Evolutionary conservation across 768 basidiomycete species (phyloP).

Genomic region (Mycena filopes): DNA sequence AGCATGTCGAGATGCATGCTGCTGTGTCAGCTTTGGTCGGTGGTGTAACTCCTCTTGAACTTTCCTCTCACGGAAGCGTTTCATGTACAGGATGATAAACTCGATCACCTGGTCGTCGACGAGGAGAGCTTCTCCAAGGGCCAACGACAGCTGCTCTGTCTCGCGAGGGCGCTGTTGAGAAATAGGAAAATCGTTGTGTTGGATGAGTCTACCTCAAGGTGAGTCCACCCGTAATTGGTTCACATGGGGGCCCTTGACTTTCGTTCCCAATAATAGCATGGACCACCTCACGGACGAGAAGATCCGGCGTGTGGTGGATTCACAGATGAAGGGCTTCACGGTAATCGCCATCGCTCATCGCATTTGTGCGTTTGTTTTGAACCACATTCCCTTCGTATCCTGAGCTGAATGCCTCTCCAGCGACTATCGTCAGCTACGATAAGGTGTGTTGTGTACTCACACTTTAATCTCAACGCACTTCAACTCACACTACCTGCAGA

Average conservation of each 20-base stretch:
- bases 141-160: constrained; percentile 19
- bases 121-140: constrained; percentile 23
- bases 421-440: constrained; percentile 25
- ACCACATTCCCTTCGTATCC: not conserved
- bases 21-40: constrained; percentile 17
- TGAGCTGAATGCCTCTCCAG: not conserved
- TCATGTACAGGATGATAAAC: constrained; percentile 12
- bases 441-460: too few species aligned
- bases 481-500: not conserved
- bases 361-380: constrained; percentile 17
- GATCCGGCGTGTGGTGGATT: constrained; percentile 23
- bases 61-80: not conserved
- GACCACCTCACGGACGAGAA: constrained; percentile 29
- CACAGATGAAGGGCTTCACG: constrained; percentile 25
- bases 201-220: constrained; percentile 18
- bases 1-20: constrained; percentile 21
- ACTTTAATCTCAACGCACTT: too few species aligned
- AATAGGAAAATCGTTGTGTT: constrained; percentile 15
- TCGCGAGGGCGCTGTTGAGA: constrained; percentile 12
- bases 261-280: constrained; percentile 11
- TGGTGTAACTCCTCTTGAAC: too few species aligned
- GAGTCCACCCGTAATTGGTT: not conserved
- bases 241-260: not conserved
- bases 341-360: constrained; percentile 23
- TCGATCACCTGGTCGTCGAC: constrained; percentile 11